A percentile compares a stretch with the other conserved stretches of the same genome.
These are phyloP conservation scores for Boletus patriciae DNA, from an alignment of 768 basidiomycete species.

Conservation along the genomic window DNA sequence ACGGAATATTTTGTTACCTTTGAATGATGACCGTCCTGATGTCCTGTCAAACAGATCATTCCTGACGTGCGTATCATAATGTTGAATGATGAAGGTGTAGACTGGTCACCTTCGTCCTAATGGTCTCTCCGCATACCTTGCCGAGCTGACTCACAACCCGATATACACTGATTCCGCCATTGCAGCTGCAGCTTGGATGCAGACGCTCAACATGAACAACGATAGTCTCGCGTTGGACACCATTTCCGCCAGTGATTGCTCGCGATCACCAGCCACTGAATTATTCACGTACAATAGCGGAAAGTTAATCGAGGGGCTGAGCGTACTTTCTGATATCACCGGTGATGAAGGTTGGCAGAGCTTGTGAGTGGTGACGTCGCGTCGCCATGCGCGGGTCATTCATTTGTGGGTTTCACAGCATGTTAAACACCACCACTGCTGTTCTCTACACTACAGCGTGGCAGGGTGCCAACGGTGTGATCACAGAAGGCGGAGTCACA, in stretches of 20 bases:
- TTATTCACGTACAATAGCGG: slow-evolving; percentile 57
- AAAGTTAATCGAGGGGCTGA: slow-evolving; percentile 53
- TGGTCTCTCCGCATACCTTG: slow-evolving; percentile 52
- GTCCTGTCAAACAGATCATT: slow-evolving; percentile 33
- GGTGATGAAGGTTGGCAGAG: slow-evolving; percentile 42
- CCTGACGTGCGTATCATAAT: slow-evolving; percentile 34
- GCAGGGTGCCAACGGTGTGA: slow-evolving; percentile 51
- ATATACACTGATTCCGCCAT: slow-evolving; percentile 50
- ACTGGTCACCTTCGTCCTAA: slow-evolving; percentile 15
- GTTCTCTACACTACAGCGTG: slow-evolving; percentile 45
- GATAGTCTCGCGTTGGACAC: slow-evolving; percentile 48
- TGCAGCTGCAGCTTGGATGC: slow-evolving; percentile 49
- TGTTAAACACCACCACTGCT: slow-evolving; percentile 39
- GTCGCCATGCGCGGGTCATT: not conserved
- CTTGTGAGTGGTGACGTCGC: slow-evolving; percentile 35
- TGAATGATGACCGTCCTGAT: not conserved
- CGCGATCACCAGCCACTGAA: slow-evolving; percentile 45
- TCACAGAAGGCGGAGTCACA: slow-evolving; percentile 49
- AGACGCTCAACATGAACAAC: slow-evolving; percentile 43
- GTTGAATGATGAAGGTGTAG: not conserved
- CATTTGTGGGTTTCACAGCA: slow-evolving; percentile 24
- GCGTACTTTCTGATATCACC: slow-evolving; percentile 44
- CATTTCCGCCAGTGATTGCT: slow-evolving; percentile 47
- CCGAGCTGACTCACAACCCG: slow-evolving; percentile 43
- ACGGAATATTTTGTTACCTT: not conserved